phyloP scores from a whole-genome alignment of 441 rosid species.

The Raphanus hybrid region DNA sequence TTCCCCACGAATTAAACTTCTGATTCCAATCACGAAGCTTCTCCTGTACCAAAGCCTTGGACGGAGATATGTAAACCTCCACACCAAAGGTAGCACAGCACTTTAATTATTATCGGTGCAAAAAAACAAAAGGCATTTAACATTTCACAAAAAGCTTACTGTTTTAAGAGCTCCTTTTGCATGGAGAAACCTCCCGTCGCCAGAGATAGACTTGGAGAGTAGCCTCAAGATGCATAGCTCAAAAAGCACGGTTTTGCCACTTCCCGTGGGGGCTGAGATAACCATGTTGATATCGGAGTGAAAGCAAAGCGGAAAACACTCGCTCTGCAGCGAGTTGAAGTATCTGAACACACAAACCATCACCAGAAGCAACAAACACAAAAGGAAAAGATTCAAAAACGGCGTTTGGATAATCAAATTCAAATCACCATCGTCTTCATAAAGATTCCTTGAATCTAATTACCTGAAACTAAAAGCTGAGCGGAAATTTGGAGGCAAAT shows the following conservation, averaged over 20 bases:
- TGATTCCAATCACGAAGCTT: constrained; percentile 94
- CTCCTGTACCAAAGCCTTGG: constrained; percentile 98
- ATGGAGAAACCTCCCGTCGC: constrained; percentile 68
- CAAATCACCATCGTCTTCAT: constrained; percentile 5
- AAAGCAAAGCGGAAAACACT: constrained; percentile 88
- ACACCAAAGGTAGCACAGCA: constrained; percentile 25
- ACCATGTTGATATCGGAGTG: constrained; percentile 90
- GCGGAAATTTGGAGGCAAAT: constrained; percentile 76
- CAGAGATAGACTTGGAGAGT: constrained; percentile 72
- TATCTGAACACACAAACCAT: constrained; percentile 57
- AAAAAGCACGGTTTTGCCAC: constrained; percentile 96
- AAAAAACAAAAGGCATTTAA: constrained; percentile 4
- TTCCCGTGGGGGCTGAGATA: constrained; percentile 96
- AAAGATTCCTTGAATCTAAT: constrained; percentile 17
- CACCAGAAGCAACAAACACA: constrained; percentile 3
- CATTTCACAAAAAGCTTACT: constrained; percentile 49
- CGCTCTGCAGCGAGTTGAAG: constrained; percentile 95
- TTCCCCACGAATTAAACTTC: constrained; percentile 83
- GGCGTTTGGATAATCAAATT: not conserved
- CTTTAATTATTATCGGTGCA: not conserved
- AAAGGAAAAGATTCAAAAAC: not conserved
- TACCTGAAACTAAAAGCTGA: constrained; percentile 87
- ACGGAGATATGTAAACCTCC: constrained; percentile 92
- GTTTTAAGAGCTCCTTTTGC: constrained; percentile 88
- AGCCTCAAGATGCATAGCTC: constrained; percentile 94